These are phyloP conservation scores for Casuarina equisetifolia DNA, from an alignment of 306 rosid genomes.

Conservation along the genomic window DNA sequence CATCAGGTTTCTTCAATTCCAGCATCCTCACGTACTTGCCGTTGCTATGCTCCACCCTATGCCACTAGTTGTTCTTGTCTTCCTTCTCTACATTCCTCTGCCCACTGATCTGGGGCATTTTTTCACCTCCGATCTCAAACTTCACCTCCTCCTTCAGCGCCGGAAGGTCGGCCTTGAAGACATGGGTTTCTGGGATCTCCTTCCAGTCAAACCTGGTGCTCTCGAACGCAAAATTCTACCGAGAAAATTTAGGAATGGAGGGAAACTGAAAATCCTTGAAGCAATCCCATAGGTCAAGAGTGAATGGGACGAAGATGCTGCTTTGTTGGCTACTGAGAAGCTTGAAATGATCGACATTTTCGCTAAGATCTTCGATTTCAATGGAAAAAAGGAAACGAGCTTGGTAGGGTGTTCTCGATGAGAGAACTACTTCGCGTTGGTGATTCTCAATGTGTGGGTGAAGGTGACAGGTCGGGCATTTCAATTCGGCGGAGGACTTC, in stretches of 20 bases:
- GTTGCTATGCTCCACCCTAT: not conserved
- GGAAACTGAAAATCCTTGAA: constrained; percentile 17
- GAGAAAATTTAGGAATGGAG: constrained; percentile 11
- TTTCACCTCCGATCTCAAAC: constrained; percentile 29
- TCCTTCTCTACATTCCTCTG: constrained; percentile 17
- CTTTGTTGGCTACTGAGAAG: constrained; percentile 27
- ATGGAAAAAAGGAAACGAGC: not conserved
- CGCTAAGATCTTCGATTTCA: not conserved
- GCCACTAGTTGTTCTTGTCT: too few relatives aligned
- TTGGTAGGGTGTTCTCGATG: too few relatives aligned
- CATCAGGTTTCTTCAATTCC: constrained; percentile 23
- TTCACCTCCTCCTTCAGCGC: constrained; percentile 39
- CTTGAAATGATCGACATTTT: not conserved
- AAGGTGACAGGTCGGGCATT: too few relatives aligned
- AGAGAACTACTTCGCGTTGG: too few relatives aligned
- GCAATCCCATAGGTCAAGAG: constrained; percentile 27
- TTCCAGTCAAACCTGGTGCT: constrained; percentile 31
- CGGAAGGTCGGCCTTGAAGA: not conserved
- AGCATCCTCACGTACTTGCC: constrained; percentile 31
- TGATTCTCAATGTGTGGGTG: too few relatives aligned
- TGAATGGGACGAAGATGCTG: constrained; percentile 7
- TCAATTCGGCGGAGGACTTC: too few relatives aligned
- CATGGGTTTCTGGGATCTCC: constrained; percentile 26
- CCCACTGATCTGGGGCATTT: constrained; percentile 38
- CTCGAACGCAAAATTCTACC: constrained; percentile 18